Evolutionary conservation across 805 yeast species (phyloP), one percentile per base, ranked within the genome.

Genomic region (Pichia heedii): DNA sequence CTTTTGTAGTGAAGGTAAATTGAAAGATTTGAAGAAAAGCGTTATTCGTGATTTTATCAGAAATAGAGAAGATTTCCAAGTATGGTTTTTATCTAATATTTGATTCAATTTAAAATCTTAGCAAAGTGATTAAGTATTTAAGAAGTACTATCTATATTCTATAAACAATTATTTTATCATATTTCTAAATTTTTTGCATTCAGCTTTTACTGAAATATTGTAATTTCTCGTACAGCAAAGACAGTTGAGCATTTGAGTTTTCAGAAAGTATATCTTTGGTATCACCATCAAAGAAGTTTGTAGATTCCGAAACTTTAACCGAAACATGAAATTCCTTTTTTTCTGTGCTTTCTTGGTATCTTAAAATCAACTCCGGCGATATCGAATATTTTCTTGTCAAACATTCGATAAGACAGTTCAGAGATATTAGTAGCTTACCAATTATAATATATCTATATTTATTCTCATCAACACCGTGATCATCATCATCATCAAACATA

Each of bases 1-100:
- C 1, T 69, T 88, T 55, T 78, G 87, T 2, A 78, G 80, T 34
- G 96, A 87, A 55, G 93, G 95, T 1, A 86, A 80, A 52, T 67
- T 88, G 49, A 78, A 81, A 1, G 71, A 70, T 44, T 69, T 86
- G 57, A 80, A 78, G 55, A 79, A 79, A 10, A 70, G 69, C 39
- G 65, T 81, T 7, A 32, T 44, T 9, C 40, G 29, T 26, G 38
- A 37, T 33, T 44, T 26, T 27, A 33, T 44, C 16, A 32, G 40
- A 7, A 44, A 44, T n/a, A 44, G 47, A 27, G 70, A 81, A 0
- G 95, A 85, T 55, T 84, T 79, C 56, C 74, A 74, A 39, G 77
- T 71, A 43, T 58, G 71, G 41, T 67, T 74, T 43, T 44, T 61
- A 29, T 37, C 47, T 13, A 62, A 61, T 30, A 51, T 61, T 27